Evolutionary conservation across 306 rosid genomes (phyloP).

Genomic region (Amphicarpaea edgeworthii): DNA sequence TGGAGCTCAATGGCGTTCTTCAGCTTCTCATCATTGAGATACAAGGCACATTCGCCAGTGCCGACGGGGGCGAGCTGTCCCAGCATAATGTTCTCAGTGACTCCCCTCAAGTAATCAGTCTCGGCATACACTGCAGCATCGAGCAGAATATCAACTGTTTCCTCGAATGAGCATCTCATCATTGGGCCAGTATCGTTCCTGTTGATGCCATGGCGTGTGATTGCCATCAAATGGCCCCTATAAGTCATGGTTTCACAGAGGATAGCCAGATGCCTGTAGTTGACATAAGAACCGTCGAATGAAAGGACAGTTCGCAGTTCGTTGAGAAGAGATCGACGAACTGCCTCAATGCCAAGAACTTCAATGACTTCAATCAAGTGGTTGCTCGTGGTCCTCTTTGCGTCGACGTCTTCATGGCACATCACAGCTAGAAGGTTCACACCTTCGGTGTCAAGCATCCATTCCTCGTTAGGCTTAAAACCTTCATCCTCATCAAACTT

Average conservation of each 20-base stretch:
- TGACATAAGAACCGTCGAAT: conserved; percentile 96
- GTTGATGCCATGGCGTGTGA: conserved; percentile 94
- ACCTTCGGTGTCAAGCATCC: conserved; percentile 99
- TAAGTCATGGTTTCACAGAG: conserved; percentile 98
- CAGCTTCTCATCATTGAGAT: conserved; percentile 91
- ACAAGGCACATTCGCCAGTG: conserved; percentile 84
- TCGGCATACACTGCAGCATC: too few relatives aligned
- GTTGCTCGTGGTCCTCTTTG: conserved; percentile 88
- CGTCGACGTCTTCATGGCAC: conserved; percentile 92
- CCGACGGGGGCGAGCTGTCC: conserved; percentile 98
- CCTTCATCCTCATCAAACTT: conserved; percentile 85
- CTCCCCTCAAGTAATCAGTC: conserved; percentile 86
- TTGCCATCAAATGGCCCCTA: conserved; percentile 98
- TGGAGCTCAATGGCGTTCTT: conserved; percentile 97
- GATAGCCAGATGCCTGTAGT: conserved; percentile 94
- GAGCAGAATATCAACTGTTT: conserved; percentile 98
- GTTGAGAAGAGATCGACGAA: conserved; percentile 78
- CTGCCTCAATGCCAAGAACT: conserved; percentile 99
- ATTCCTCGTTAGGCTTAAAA: conserved; percentile 86
- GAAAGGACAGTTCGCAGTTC: conserved; percentile 94
- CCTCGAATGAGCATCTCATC: conserved; percentile 99
- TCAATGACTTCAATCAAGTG: conserved; percentile 96
- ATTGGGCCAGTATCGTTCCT: conserved; percentile 96
- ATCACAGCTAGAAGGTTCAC: conserved; percentile 91
- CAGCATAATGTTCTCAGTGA: conserved; percentile 91